phyloP scores from a whole-genome alignment of 345 rosid species.

The Gossypium arboreum region DNA sequence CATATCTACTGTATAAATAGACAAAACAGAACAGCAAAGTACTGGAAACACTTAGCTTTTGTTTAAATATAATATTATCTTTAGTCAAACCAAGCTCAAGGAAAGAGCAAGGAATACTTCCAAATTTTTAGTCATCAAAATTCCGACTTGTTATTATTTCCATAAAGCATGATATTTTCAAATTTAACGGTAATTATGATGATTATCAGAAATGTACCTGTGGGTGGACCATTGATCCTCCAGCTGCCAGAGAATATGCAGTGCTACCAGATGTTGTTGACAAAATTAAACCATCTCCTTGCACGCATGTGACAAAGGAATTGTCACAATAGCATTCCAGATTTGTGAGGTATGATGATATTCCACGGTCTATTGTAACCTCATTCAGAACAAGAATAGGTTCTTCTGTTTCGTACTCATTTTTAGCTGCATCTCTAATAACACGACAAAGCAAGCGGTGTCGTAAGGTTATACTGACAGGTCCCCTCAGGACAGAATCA shows the following conservation, averaged over 20 bases:
- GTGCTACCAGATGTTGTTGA: slow-evolving; percentile 52
- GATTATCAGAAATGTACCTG: slow-evolving; percentile 48
- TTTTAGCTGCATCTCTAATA: slow-evolving; percentile 73
- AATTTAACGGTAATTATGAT: neutral
- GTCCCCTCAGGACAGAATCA: slow-evolving; percentile 74
- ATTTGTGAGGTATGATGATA: slow-evolving; percentile 89
- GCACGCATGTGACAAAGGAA: slow-evolving; percentile 92
- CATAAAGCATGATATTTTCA: neutral
- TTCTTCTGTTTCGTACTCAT: slow-evolving; percentile 72
- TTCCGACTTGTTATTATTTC: neutral
- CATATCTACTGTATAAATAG: too few relatives aligned
- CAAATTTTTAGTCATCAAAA: neutral
- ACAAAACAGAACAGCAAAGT: too few relatives aligned
- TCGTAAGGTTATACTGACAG: slow-evolving; percentile 86
- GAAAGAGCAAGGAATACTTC: neutral
- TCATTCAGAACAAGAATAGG: slow-evolving; percentile 80
- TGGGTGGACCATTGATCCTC: slow-evolving; percentile 99
- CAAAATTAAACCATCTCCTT: slow-evolving; percentile 94
- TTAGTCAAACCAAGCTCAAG: too few relatives aligned
- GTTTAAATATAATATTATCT: too few relatives aligned
- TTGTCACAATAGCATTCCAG: slow-evolving; percentile 96
- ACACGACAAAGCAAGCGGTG: slow-evolving; percentile 82
- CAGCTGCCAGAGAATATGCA: slow-evolving; percentile 90
- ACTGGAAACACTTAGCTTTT: too few relatives aligned
- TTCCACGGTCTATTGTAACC: slow-evolving; percentile 99